These are phyloP conservation scores for Neurospora cerealis DNA, from an alignment of 495 filamentous ascomycete species.

Conservation along the genomic window DNA sequence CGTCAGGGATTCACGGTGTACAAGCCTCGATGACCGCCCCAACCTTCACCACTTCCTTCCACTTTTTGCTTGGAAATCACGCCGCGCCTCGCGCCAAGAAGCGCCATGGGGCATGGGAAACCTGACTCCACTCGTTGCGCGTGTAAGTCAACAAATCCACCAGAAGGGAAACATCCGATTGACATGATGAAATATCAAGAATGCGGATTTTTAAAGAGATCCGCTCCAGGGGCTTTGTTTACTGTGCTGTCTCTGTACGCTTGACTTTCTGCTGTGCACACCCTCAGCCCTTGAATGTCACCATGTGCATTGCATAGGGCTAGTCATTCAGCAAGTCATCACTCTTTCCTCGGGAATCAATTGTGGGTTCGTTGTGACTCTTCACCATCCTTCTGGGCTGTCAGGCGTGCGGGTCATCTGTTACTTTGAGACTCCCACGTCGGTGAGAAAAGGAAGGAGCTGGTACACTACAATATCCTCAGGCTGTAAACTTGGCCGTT, in stretches of 20 bases:
- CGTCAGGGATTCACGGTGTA: neutral
- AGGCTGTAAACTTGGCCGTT: neutral
- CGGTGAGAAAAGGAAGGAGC: neutral
- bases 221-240: neutral
- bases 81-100: neutral
- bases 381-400: neutral
- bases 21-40: neutral
- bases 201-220: neutral
- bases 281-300: neutral
- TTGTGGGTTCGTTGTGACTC: conserved; percentile 10
- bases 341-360: neutral
- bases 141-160: neutral
- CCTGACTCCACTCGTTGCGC: neutral
- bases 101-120: neutral
- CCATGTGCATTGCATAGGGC: conserved; percentile 6
- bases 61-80: neutral
- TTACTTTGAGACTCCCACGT: neutral
- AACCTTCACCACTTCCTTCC: neutral
- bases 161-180: neutral
- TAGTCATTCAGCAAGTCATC: conserved; percentile 5
- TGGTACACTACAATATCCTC: neutral
- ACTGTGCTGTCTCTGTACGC: neutral
- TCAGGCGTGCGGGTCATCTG: conserved; percentile 1
- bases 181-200: neutral
- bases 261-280: neutral